phyloP scores from a whole-genome alignment of 495 filamentous ascomycete species.

The Penicillium taxi region DNA sequence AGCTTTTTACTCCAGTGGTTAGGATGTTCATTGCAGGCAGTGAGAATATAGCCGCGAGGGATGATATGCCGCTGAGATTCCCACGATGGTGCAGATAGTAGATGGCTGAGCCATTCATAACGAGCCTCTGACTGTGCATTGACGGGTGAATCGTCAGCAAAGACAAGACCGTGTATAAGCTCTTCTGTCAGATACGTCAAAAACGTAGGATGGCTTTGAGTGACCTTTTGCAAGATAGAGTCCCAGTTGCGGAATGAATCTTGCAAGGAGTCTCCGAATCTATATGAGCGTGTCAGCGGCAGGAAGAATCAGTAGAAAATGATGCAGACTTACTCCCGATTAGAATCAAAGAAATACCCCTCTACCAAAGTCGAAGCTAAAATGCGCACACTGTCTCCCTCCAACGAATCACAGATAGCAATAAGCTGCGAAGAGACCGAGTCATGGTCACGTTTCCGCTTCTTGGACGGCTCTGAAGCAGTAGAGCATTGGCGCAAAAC shows the following conservation, averaged over 20 bases:
- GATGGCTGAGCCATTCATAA: slow-evolving; percentile 37
- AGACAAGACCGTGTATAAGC: slow-evolving; percentile 27
- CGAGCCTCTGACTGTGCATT: slow-evolving; percentile 23
- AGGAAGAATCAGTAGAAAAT: not conserved
- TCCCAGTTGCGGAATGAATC: slow-evolving; percentile 29
- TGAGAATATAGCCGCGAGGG: slow-evolving; percentile 28
- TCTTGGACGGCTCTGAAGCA: slow-evolving; percentile 18
- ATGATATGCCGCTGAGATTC: slow-evolving; percentile 16
- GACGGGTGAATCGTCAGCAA: slow-evolving; percentile 13
- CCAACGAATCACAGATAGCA: slow-evolving; percentile 21
- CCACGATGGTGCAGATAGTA: slow-evolving; percentile 31
- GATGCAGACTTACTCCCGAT: slow-evolving; percentile 25
- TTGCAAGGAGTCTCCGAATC: slow-evolving; percentile 27
- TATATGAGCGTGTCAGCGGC: slow-evolving; percentile 11
- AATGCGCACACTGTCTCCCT: slow-evolving; percentile 10
- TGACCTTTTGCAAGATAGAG: slow-evolving; percentile 24
- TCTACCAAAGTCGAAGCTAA: slow-evolving; percentile 27
- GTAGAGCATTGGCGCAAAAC: slow-evolving; percentile 14
- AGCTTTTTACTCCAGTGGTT: slow-evolving; percentile 28
- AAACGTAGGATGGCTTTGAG: slow-evolving; percentile 23
- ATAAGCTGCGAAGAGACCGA: slow-evolving; percentile 21
- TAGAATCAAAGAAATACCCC: slow-evolving; percentile 16
- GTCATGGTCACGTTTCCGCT: slow-evolving; percentile 24
- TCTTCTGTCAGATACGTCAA: slow-evolving; percentile 29
- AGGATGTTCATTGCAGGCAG: slow-evolving; percentile 25